A percentile compares a stretch with the other conserved stretches of the same genome.
Evolutionary conservation across 768 basidiomycete genomes (phyloP).

Genomic region (Tylopilus cervinicoccineus): DNA sequence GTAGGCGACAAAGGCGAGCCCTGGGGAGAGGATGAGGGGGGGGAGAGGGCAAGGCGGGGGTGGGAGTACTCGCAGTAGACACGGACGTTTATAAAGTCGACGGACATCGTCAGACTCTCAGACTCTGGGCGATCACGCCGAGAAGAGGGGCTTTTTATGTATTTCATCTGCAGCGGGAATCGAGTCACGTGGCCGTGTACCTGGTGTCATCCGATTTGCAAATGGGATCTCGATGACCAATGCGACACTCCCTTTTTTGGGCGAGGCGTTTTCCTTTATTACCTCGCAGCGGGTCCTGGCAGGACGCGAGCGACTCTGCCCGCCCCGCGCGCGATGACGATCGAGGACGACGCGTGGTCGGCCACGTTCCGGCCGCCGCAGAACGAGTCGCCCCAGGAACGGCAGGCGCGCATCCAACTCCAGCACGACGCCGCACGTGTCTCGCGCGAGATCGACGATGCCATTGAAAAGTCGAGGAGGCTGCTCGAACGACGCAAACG

Average conservation of each 20-base stretch:
- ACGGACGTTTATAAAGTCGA: constrained; percentile 48
- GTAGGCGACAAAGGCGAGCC: constrained; percentile 70
- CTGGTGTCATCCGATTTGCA: too few relatives aligned
- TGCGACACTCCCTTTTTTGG: too few relatives aligned
- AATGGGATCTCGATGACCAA: too few relatives aligned
- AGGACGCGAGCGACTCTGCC: too few relatives aligned
- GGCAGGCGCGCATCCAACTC: neutral
- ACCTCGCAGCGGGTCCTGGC: too few relatives aligned
- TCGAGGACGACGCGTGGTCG: constrained; percentile 17
- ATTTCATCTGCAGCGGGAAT: too few relatives aligned
- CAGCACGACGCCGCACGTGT: constrained; percentile 25
- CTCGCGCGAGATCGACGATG: constrained; percentile 28
- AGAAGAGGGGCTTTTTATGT: too few relatives aligned
- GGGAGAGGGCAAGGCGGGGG: too few relatives aligned
- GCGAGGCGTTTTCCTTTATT: too few relatives aligned
- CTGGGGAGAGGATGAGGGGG: constrained; percentile 29
- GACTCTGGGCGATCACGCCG: too few relatives aligned
- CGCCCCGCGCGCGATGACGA: neutral
- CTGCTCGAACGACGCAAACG: constrained; percentile 21
- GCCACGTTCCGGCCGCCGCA: constrained; percentile 17
- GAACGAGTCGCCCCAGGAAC: constrained; percentile 10
- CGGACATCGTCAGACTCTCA: neutral
- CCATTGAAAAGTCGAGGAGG: constrained; percentile 24
- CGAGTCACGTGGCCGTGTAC: too few relatives aligned
- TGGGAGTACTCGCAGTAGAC: constrained; percentile 54